phyloP scores from a whole-genome alignment of 2,329 filamentous ascomycete genomes.

The Trichoderma atroviride region DNA sequence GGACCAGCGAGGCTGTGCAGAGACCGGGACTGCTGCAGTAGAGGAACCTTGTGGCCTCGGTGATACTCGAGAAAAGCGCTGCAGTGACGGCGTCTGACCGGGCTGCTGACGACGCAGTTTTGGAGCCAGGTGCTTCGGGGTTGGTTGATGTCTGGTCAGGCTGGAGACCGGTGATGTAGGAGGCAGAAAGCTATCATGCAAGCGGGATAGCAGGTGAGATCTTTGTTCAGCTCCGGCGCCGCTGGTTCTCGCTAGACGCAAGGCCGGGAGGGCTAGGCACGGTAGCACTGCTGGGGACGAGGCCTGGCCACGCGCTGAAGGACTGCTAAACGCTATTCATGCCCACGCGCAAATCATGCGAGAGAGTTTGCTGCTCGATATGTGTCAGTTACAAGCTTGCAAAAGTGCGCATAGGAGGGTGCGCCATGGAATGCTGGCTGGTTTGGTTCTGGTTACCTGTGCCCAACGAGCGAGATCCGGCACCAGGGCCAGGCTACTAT shows the following conservation, averaged over 20 bases:
- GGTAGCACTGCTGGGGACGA: not conserved
- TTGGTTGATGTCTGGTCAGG: constrained; percentile 3
- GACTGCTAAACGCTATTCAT: constrained; percentile 1
- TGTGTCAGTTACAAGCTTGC: not conserved
- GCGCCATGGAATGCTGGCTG: not conserved
- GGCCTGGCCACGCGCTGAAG: not conserved
- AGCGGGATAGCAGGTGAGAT: constrained; percentile 14
- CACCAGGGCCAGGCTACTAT: not conserved
- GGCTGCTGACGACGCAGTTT: constrained; percentile 23
- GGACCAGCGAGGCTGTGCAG: constrained; percentile 28
- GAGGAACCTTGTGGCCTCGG: constrained; percentile 25
- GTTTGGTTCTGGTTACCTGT: not conserved
- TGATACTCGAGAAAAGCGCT: constrained; percentile 8
- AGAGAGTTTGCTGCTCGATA: not conserved
- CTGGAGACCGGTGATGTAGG: constrained; percentile 22
- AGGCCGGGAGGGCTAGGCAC: not conserved
- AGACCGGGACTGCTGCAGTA: constrained; percentile 18
- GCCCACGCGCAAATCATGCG: constrained; percentile 8
- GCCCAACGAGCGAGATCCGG: constrained; percentile 9
- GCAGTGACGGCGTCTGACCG: constrained; percentile 22
- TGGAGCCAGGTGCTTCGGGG: constrained; percentile 11
- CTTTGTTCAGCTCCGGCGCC: constrained; percentile 11
- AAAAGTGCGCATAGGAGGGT: not conserved
- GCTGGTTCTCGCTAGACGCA: not conserved
- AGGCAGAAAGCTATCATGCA: constrained; percentile 22